These are phyloP conservation scores for Botrytis sinoallii DNA, from an alignment of 2,329 filamentous ascomycete species.

Conservation along the genomic window DNA sequence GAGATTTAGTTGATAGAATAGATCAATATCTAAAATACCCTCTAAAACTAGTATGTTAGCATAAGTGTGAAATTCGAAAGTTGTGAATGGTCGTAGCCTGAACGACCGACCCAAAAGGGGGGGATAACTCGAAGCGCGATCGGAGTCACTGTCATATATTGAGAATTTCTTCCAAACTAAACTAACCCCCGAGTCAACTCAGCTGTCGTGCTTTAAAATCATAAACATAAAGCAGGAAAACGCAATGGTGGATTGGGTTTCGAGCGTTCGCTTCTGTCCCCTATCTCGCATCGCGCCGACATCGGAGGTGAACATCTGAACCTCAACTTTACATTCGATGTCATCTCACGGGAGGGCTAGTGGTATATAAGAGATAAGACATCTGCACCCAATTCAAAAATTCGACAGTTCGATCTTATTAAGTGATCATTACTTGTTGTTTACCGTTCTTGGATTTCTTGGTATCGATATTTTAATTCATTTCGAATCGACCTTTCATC, in stretches of 20 bases:
- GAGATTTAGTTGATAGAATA: not conserved
- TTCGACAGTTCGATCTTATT: not conserved
- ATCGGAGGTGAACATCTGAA: not conserved
- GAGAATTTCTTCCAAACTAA: not conserved
- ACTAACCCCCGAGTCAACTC: not conserved
- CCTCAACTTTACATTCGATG: not conserved
- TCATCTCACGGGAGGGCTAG: not conserved
- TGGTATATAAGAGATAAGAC: not conserved
- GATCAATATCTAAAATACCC: not conserved
- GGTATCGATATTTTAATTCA: not conserved
- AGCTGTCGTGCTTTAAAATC: not conserved
- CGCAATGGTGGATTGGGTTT: not conserved
- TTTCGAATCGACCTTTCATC: not conserved
- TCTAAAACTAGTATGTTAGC: not conserved
- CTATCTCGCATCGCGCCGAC: constrained; percentile 1
- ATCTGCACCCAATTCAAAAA: not conserved
- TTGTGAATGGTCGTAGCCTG: not conserved
- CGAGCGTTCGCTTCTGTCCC: not conserved
- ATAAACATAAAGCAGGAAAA: not conserved
- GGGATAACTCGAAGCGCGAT: not conserved
- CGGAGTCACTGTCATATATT: not conserved
- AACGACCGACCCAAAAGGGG: not conserved
- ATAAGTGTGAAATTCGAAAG: not conserved
- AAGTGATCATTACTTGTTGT: not conserved
- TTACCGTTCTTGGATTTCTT: not conserved